Conservation (phyloP, 495 filamentous ascomycete species). For the Lepidopterella palustris region DNA sequence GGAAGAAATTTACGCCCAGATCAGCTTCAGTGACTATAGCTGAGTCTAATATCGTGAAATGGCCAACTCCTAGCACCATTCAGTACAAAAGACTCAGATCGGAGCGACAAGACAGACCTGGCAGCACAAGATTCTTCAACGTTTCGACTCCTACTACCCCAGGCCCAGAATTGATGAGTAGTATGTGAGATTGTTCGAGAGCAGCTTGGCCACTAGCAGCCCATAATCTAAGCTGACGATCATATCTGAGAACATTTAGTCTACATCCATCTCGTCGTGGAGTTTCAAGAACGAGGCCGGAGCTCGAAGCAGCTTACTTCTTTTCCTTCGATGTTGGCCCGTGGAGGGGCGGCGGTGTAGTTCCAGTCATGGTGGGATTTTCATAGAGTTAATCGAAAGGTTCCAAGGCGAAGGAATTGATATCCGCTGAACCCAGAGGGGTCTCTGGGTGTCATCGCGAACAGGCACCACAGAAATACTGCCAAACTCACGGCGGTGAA, state of each 20-base stretch:
- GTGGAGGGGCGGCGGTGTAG: slow-evolving; percentile 33
- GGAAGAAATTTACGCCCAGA: slow-evolving; percentile 93
- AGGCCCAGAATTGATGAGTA: slow-evolving; percentile 77
- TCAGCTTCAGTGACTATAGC: slow-evolving; percentile 71
- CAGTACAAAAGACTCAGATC: background rate
- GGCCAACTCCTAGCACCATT: slow-evolving; percentile 60
- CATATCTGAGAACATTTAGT: slow-evolving; percentile 49
- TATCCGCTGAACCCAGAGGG: background rate
- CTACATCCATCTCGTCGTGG: background rate
- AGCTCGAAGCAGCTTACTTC: no score
- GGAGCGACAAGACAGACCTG: slow-evolving; percentile 44
- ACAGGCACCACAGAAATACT: slow-evolving; percentile 22
- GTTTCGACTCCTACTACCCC: slow-evolving; percentile 85
- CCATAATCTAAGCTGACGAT: slow-evolving; percentile 93
- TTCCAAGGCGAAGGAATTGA: background rate
- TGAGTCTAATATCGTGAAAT: slow-evolving; percentile 89
- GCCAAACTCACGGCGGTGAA: slow-evolving; percentile 21
- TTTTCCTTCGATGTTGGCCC: slow-evolving; percentile 40
- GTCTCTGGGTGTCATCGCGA: background rate
- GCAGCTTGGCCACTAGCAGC: slow-evolving; percentile 85
- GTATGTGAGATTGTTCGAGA: slow-evolving; percentile 80
- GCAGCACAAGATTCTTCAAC: slow-evolving; percentile 92
- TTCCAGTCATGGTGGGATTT: slow-evolving; percentile 6
- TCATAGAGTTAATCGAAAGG: background rate
- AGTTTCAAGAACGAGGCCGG: slow-evolving; percentile 11